Evolutionary conservation across 495 filamentous ascomycete species (phyloP).

Genomic region (Aspergillus bridgeri): DNA sequence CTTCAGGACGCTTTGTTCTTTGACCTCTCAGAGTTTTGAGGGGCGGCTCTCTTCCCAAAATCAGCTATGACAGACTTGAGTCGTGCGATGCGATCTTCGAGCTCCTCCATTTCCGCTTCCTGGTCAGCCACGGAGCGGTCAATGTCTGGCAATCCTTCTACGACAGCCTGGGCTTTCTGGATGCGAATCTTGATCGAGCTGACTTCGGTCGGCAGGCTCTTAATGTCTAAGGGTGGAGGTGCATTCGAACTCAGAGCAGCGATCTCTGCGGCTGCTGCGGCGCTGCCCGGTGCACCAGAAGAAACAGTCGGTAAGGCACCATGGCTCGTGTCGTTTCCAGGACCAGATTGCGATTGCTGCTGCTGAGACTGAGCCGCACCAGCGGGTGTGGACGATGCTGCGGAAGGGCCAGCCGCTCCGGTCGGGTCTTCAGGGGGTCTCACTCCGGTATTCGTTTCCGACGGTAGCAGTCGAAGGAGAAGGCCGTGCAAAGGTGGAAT

Average conservation of each 20-base stretch:
- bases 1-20: conserved; percentile 1
- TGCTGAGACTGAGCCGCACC: conserved; percentile 27
- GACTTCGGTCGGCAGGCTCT: conserved; percentile 72
- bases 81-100: conserved; percentile 62
- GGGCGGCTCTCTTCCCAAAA: conserved; percentile 36
- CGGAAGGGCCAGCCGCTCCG: conserved; percentile 20
- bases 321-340: conserved; percentile 17
- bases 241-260: conserved; percentile 28
- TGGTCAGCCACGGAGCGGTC: conserved; percentile 71
- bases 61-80: conserved; percentile 54
- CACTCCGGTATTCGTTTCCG: conserved; percentile 14
- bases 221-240: conserved; percentile 58
- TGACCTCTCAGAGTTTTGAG: conserved; percentile 13
- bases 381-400: conserved; percentile 15
- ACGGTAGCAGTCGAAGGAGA: conserved; percentile 65
- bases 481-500: conserved; percentile 77
- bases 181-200: conserved; percentile 75
- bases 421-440: conserved; percentile 23
- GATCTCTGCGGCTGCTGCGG: conserved; percentile 21
- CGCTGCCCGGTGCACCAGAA: conserved; percentile 10
- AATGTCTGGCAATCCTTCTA: conserved; percentile 71
- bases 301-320: conserved; percentile 23
- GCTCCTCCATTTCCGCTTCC: conserved; percentile 69
- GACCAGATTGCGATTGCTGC: conserved; percentile 15
- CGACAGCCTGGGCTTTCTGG: conserved; percentile 65